These are phyloP conservation scores for Kregervanrija pseudodelftensis DNA, from an alignment of 805 yeast species.

Conservation along the genomic window DNA sequence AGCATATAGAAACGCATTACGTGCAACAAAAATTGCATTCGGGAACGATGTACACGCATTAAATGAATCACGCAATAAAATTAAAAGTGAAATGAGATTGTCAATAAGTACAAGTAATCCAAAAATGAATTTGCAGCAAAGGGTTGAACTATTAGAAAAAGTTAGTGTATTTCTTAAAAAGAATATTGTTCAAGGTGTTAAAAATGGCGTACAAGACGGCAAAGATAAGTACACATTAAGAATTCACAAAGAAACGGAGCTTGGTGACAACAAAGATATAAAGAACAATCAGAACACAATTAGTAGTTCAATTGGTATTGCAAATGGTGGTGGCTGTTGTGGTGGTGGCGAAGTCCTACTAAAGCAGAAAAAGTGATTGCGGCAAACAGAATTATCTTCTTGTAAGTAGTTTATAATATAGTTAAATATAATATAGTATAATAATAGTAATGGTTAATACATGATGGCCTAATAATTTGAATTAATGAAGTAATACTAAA, in stretches of 20 bases:
- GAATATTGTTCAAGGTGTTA: slow-evolving; percentile 84
- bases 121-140: slow-evolving; percentile 38
- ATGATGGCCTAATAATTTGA: too few relatives aligned
- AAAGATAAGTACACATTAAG: slow-evolving; percentile 48
- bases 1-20: slow-evolving; percentile 60
- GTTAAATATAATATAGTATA: too few relatives aligned
- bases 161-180: slow-evolving; percentile 61
- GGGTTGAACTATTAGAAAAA: slow-evolving; percentile 53
- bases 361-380: slow-evolving; percentile 15
- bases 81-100: slow-evolving; percentile 45
- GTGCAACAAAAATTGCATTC: slow-evolving; percentile 62
- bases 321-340: slow-evolving; percentile 46
- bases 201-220: slow-evolving; percentile 28
- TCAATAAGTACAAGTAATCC: slow-evolving; percentile 35
- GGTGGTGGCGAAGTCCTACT: slow-evolving; percentile 42
- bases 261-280: slow-evolving; percentile 84
- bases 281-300: slow-evolving; percentile 37
- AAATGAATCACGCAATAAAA: slow-evolving; percentile 51
- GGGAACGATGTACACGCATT: slow-evolving; percentile 41
- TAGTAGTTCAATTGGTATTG: slow-evolving; percentile 12
- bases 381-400: background rate
- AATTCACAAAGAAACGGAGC: slow-evolving; percentile 75
- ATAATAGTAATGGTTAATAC: too few relatives aligned
- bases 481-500: too few relatives aligned
- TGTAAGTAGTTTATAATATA: too few relatives aligned